Conservation (phyloP, 1,139 yeast species). For the Pichia kudriavzevii region DNA sequence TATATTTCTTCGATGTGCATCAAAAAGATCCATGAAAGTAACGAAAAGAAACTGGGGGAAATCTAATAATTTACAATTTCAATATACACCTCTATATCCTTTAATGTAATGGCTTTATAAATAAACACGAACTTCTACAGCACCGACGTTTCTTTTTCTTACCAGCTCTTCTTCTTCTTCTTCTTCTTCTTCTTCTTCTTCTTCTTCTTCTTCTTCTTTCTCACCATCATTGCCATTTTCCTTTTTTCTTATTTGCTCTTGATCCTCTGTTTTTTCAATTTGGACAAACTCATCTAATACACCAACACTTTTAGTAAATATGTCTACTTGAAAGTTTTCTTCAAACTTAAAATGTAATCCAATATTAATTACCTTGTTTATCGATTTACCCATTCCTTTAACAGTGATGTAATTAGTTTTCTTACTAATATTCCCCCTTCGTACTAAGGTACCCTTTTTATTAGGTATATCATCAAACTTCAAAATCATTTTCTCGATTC, state of each 20-base stretch:
- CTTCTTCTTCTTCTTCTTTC: conserved; percentile 27
- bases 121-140: conserved; percentile 44
- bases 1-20: conserved; percentile 37
- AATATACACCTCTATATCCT: neutral
- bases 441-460: conserved; percentile 23
- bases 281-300: conserved; percentile 53
- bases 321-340: conserved; percentile 40
- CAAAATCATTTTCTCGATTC: conserved; percentile 41
- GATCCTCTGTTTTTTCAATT: neutral
- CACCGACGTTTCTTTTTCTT: conserved; percentile 49
- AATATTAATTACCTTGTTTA: conserved; percentile 45
- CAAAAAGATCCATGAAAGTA: conserved; percentile 15
- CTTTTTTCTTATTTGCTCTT: too few species aligned
- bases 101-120: neutral
- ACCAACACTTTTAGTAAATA: conserved; percentile 49
- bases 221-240: too few species aligned
- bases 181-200: conserved; percentile 20
- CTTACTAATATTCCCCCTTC: conserved; percentile 30
- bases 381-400: conserved; percentile 64
- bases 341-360: conserved; percentile 47
- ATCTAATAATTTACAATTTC: conserved; percentile 17
- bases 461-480: conserved; percentile 25
- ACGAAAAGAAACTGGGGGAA: conserved; percentile 20
- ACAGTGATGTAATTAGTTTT: conserved; percentile 39
- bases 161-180: conserved; percentile 34